These are phyloP conservation scores for Pluteus cervinus DNA, from an alignment of 768 basidiomycete species.

Conservation along the genomic window DNA sequence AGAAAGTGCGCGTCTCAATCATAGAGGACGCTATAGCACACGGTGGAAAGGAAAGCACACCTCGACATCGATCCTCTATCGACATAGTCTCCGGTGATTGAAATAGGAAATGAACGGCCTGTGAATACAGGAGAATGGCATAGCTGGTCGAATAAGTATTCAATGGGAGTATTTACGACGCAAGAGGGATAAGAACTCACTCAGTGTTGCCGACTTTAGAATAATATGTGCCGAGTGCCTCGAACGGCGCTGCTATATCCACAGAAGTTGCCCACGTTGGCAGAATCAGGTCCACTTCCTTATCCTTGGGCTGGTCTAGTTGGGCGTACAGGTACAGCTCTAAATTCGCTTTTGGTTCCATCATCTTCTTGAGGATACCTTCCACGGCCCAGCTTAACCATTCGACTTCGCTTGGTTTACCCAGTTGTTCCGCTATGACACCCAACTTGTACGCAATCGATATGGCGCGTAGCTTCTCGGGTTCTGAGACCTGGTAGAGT, in stretches of 20 bases:
- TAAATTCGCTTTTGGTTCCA: constrained; percentile 12
- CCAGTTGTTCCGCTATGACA: too few species aligned
- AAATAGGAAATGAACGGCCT: constrained; percentile 56
- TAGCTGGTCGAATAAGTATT: constrained; percentile 31
- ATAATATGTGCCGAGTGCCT: constrained; percentile 60
- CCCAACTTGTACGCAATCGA: constrained; percentile 21
- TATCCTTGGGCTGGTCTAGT: not conserved
- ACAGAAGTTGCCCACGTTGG: constrained; percentile 55
- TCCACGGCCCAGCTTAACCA: constrained; percentile 39
- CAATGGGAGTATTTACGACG: not conserved
- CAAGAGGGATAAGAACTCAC: constrained; percentile 27
- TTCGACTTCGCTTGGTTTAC: constrained; percentile 32
- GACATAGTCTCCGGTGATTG: constrained; percentile 34
- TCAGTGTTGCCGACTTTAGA: constrained; percentile 48
- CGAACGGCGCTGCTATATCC: constrained; percentile 64
- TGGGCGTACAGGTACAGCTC: not conserved
- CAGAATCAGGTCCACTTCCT: constrained; percentile 40
- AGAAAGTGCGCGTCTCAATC: constrained; percentile 1
- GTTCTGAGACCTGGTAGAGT: constrained; percentile 31
- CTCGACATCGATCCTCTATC: constrained; percentile 53
- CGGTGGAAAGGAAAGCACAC: constrained; percentile 22
- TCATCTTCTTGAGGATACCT: constrained; percentile 30
- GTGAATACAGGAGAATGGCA: constrained; percentile 60
- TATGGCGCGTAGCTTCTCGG: constrained; percentile 39
- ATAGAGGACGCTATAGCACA: not conserved